Evolutionary conservation across 768 basidiomycete genomes (phyloP).

Genomic region (Lentinula guzmanii): DNA sequence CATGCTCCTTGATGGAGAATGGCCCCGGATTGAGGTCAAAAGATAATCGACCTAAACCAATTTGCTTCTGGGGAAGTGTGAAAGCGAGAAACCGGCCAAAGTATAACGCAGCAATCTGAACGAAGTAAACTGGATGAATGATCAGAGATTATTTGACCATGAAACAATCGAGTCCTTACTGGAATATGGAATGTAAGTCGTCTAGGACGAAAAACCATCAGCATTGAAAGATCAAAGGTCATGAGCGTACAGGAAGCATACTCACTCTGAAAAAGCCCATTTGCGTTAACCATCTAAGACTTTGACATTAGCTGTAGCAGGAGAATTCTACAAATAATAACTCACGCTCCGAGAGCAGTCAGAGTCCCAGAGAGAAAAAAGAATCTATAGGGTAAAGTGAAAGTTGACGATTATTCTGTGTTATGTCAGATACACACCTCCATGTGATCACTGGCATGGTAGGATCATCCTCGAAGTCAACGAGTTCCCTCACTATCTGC

Average conservation of each 20-base stretch:
- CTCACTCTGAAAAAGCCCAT: conserved; percentile 19
- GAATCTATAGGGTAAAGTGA: conserved; percentile 8
- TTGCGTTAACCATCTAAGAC: conserved; percentile 14
- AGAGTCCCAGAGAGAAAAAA: conserved; percentile 15
- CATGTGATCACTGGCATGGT: conserved; percentile 18
- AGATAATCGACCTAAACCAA: conserved; percentile 13
- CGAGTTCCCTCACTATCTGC: conserved; percentile 17
- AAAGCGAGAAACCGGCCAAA: conserved; percentile 15
- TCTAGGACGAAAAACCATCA: conserved; percentile 6
- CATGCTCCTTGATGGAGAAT: conserved; percentile 19
- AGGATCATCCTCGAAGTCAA: conserved; percentile 18
- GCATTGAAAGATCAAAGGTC: background rate
- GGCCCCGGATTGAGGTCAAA: conserved; percentile 18
- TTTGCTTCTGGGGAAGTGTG: conserved; percentile 12
- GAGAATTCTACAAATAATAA: background rate
- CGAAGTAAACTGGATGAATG: conserved; percentile 15
- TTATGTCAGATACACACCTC: conserved; percentile 10
- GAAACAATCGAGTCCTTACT: conserved; percentile 4
- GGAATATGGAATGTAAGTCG: conserved; percentile 20
- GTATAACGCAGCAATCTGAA: conserved; percentile 17
- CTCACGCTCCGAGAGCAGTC: conserved; percentile 18
- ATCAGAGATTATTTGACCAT: too few species aligned
- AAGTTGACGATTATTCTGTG: background rate
- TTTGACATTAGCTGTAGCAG: background rate
- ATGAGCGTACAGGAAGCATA: background rate